A percentile compares a stretch with the other conserved stretches of the same genome.
These are phyloP conservation scores for Neoascochyta sp. DNA, from an alignment of 2,329 filamentous ascomycete species.

Conservation along the genomic window DNA sequence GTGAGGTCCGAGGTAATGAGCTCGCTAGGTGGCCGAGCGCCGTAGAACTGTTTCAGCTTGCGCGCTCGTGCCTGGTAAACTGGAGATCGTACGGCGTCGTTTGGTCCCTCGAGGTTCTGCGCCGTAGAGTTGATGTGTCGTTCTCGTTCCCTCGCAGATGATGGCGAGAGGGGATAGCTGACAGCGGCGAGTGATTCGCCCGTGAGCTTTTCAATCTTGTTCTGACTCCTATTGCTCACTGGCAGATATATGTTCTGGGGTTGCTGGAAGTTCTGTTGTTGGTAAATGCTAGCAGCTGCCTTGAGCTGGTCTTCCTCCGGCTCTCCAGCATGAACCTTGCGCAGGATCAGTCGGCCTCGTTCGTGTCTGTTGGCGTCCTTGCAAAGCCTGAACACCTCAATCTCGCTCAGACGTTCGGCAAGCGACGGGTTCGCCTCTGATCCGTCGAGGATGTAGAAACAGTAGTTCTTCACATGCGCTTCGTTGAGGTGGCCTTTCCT, in stretches of 20 bases:
- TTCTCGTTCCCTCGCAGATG: constrained; percentile 63
- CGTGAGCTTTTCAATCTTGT: constrained; percentile 84
- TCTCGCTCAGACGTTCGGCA: constrained; percentile 78
- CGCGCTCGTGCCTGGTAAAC: constrained; percentile 44
- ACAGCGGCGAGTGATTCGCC: constrained; percentile 84
- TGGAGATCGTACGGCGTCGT: constrained; percentile 27
- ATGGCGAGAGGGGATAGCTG: constrained; percentile 81
- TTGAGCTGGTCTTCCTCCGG: constrained; percentile 83
- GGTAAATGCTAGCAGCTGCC: constrained; percentile 80
- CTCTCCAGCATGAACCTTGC: constrained; percentile 88
- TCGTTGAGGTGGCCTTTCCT: constrained; percentile 85
- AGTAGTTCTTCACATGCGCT: constrained; percentile 90
- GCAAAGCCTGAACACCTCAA: constrained; percentile 86
- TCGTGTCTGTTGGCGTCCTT: constrained; percentile 82
- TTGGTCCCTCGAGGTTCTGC: constrained; percentile 48
- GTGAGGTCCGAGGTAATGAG: constrained; percentile 94
- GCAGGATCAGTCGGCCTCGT: constrained; percentile 81
- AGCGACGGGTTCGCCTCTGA: constrained; percentile 76
- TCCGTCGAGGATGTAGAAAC: constrained; percentile 89
- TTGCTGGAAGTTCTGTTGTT: constrained; percentile 74
- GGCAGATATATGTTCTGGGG: constrained; percentile 58
- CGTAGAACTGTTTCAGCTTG: constrained; percentile 77
- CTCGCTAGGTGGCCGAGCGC: constrained; percentile 89
- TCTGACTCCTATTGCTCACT: constrained; percentile 71
- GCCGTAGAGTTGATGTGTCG: constrained; percentile 56